Conservation (phyloP, 768 basidiomycete species). For the Rhodotorula diobovata region DNA sequence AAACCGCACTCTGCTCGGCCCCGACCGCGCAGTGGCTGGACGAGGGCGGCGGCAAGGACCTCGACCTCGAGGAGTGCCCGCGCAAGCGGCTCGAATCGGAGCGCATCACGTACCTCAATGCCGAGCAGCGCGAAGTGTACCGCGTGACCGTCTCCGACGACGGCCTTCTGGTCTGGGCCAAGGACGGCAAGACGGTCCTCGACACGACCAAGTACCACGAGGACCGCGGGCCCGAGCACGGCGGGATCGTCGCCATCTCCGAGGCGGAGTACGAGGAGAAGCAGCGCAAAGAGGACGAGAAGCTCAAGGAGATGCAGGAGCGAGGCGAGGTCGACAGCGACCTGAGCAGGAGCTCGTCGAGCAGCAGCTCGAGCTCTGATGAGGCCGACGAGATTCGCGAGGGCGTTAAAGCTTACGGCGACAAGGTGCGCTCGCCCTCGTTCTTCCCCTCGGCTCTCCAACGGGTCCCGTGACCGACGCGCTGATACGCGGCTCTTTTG, state of each 20-base stretch:
- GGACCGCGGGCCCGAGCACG: conserved; percentile 41
- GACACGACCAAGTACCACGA: conserved; percentile 44
- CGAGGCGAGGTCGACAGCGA: conserved; percentile 9
- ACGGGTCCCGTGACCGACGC: conserved; percentile 2
- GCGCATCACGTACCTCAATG: conserved; percentile 44
- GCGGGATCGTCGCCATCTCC: conserved; percentile 46
- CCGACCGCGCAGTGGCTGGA: conserved; percentile 45
- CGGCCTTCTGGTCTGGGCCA: conserved; percentile 40
- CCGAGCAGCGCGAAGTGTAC: conserved; percentile 48
- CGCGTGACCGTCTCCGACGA: conserved; percentile 45
- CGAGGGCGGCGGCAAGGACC: conserved; percentile 46
- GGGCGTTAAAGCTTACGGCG: conserved; percentile 18
- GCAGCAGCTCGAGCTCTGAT: conserved; percentile 14
- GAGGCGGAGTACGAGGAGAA: conserved; percentile 37
- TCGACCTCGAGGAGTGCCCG: conserved; percentile 46
- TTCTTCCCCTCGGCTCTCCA: background rate
- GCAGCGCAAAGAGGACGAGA: conserved; percentile 41
- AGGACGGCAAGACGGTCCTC: conserved; percentile 39
- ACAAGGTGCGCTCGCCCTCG: conserved; percentile 28
- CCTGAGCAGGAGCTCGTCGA: conserved; percentile 1
- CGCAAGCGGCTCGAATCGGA: conserved; percentile 48
- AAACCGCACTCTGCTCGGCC: background rate
- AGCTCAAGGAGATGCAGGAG: conserved; percentile 15
- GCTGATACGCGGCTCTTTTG: background rate
- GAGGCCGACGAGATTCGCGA: conserved; percentile 24